Conservation (phyloP, 805 yeast genomes). For the Candida coquimbonensis region DNA sequence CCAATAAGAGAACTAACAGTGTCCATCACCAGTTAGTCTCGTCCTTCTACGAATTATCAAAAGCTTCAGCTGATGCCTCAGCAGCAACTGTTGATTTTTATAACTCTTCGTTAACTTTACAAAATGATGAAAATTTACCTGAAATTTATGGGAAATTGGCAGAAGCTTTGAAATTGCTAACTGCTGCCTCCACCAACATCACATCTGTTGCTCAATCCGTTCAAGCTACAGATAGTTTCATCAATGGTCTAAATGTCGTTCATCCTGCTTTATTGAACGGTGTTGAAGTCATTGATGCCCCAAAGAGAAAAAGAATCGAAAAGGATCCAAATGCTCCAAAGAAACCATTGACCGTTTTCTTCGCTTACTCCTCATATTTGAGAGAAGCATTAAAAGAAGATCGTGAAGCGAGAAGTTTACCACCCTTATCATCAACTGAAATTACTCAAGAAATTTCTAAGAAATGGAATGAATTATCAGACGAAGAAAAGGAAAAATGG, state of each 20-base stretch:
- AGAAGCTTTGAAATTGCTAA: constrained; percentile 32
- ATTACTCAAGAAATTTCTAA: constrained; percentile 72
- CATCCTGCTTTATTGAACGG: constrained; percentile 9
- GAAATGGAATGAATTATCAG: constrained; percentile 69
- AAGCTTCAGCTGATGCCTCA: constrained; percentile 83
- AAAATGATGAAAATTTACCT: constrained; percentile 37
- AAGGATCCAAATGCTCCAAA: constrained; percentile 94
- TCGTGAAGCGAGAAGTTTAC: constrained; percentile 49
- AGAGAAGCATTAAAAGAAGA: constrained; percentile 68
- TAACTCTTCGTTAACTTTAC: constrained; percentile 39
- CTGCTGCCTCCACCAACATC: constrained; percentile 29
- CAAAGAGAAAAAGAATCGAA: constrained; percentile 40
- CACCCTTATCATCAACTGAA: constrained; percentile 66
- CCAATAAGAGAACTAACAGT: background rate
- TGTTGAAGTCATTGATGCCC: constrained; percentile 8
- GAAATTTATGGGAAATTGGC: constrained; percentile 39
- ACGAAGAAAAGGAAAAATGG: constrained; percentile 67
- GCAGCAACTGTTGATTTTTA: constrained; percentile 72
- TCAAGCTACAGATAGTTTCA: constrained; percentile 7
- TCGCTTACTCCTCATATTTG: constrained; percentile 66
- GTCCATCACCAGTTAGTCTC: constrained; percentile 48
- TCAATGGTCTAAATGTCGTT: constrained; percentile 3
- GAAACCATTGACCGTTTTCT: constrained; percentile 85
- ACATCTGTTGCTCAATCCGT: constrained; percentile 20
- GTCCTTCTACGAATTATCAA: constrained; percentile 73